Evolutionary conservation across 352 stramenopile species (phyloP).

Genomic region (Phytopythium aichiense): DNA sequence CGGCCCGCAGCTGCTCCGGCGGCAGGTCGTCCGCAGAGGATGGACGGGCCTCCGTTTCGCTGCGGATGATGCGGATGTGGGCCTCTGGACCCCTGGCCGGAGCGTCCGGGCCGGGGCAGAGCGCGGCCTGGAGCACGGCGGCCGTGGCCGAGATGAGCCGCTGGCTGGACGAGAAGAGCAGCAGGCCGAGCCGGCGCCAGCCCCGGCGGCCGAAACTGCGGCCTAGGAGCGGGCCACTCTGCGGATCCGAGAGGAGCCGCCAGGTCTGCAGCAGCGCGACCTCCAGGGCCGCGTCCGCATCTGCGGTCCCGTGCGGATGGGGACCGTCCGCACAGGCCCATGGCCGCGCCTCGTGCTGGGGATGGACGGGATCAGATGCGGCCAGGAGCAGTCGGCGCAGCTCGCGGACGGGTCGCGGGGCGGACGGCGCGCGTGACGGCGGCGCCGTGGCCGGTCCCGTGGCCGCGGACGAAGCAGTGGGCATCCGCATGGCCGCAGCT

Average conservation of each 20-base stretch:
- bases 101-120: background rate
- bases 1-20: background rate
- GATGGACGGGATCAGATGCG: background rate
- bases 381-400: background rate
- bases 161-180: slow-evolving; percentile 19
- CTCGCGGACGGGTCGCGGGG: background rate
- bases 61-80: background rate
- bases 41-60: background rate
- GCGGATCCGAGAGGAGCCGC: slow-evolving; percentile 7
- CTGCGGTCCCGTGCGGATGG: background rate
- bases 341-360: slow-evolving; percentile 1
- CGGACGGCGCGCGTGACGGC: background rate
- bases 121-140: slow-evolving; percentile 14
- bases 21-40: background rate
- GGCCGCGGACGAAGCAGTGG: background rate
- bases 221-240: slow-evolving; percentile 1
- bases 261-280: slow-evolving; percentile 21
- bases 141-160: slow-evolving; percentile 18
- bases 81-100: too few relatives aligned
- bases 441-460: background rate
- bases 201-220: slow-evolving; percentile 13
- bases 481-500: too few relatives aligned
- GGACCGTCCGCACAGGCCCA: background rate
- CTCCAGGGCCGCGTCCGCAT: slow-evolving; percentile 16
- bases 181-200: slow-evolving; percentile 19